phyloP scores from a whole-genome alignment of 2,329 filamentous ascomycete genomes.

The Magnaporthiopsis incrustans region DNA sequence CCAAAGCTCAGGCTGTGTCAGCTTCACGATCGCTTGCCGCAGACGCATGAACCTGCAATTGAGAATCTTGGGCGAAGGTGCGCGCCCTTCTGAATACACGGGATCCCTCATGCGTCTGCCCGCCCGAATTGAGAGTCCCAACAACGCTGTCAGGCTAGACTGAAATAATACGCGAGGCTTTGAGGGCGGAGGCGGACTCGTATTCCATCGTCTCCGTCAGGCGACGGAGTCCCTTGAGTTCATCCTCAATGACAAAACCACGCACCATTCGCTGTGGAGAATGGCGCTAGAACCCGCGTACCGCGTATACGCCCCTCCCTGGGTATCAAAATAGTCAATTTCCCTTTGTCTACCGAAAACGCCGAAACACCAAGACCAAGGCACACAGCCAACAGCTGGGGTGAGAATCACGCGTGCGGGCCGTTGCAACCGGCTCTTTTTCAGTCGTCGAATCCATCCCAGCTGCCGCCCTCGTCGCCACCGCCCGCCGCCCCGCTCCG shows the following conservation, averaged over 20 bases:
- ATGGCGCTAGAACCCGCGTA: background rate
- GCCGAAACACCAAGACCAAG: background rate
- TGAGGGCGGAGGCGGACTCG: no score
- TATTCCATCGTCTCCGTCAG: background rate
- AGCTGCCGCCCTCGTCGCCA: slow-evolving; percentile 42
- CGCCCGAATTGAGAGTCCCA: no score
- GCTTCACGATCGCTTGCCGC: background rate
- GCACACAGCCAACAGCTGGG: background rate
- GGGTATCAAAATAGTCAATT: slow-evolving; percentile 4
- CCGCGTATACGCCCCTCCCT: background rate
- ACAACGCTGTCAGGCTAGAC: no score
- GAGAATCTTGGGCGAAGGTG: no score
- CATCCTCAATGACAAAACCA: background rate
- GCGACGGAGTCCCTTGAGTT: background rate
- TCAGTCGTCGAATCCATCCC: slow-evolving; percentile 63
- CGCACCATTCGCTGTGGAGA: background rate
- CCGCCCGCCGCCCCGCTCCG: slow-evolving; percentile 23
- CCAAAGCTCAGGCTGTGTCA: no score
- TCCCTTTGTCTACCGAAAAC: slow-evolving; percentile 2
- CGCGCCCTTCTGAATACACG: background rate
- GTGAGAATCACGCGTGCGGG: background rate
- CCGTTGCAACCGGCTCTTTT: no score
- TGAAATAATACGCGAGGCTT: no score
- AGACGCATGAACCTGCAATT: background rate
- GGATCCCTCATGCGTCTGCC: no score